Conservation (phyloP, 192 early-diverging fungal genomes). For the Coemansia aciculifera region DNA sequence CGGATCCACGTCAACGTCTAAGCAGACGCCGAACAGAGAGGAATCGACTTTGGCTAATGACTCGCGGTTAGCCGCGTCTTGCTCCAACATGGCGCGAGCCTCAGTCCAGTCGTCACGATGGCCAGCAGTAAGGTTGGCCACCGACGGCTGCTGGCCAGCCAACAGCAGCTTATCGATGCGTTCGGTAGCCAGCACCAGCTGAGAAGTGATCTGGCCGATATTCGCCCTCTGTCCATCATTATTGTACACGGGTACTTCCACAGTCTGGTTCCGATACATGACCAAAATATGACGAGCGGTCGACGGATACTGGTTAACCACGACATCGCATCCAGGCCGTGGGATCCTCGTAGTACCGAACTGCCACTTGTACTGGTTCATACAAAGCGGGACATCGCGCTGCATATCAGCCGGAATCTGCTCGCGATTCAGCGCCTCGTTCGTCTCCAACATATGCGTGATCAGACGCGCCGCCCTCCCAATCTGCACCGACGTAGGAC, state of each 20-base stretch:
- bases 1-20: slow-evolving; percentile 73
- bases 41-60: slow-evolving; percentile 69
- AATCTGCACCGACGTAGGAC: slow-evolving; percentile 75
- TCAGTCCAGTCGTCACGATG: slow-evolving; percentile 87
- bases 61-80: slow-evolving; percentile 52
- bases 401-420: slow-evolving; percentile 68
- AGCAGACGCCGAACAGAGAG: slow-evolving; percentile 83
- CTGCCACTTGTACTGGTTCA: slow-evolving; percentile 91
- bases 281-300: slow-evolving; percentile 81
- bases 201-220: slow-evolving; percentile 44
- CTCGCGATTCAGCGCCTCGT: slow-evolving; percentile 70
- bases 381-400: slow-evolving; percentile 77
- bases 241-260: slow-evolving; percentile 74
- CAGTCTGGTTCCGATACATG: slow-evolving; percentile 82
- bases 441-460: slow-evolving; percentile 68
- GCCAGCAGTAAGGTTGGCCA: slow-evolving; percentile 82
- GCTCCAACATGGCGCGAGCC: slow-evolving; percentile 57
- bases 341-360: slow-evolving; percentile 84
- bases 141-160: slow-evolving; percentile 35
- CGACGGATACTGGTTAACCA: slow-evolving; percentile 71
- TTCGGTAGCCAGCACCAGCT: slow-evolving; percentile 25
- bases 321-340: slow-evolving; percentile 64
- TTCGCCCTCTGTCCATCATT: slow-evolving; percentile 65
- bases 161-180: slow-evolving; percentile 22
- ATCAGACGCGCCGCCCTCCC: slow-evolving; percentile 73